These are phyloP conservation scores for Clavariopsis aquatica DNA, from an alignment of 495 filamentous ascomycete species.

Conservation along the genomic window DNA sequence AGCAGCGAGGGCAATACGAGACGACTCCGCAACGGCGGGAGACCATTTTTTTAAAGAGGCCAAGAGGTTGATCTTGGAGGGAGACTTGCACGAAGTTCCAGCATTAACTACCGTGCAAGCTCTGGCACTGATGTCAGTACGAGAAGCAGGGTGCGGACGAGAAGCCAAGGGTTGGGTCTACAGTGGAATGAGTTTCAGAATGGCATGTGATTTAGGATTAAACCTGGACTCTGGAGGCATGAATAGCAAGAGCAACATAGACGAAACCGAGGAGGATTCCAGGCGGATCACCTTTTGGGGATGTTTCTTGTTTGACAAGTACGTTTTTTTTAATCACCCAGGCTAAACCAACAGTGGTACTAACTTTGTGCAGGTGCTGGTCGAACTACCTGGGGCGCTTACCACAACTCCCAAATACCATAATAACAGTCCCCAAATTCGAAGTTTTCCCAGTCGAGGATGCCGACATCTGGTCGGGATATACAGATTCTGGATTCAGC, in stretches of 20 bases:
- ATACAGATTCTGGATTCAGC: conserved; percentile 77
- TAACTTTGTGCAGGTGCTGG: conserved; percentile 66
- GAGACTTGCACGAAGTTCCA: conserved; percentile 91
- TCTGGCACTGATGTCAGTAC: conserved; percentile 90
- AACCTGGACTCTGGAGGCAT: conserved; percentile 79
- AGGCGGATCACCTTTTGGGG: conserved; percentile 95
- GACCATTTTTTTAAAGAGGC: conserved; percentile 97
- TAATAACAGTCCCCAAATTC: conserved; percentile 80
- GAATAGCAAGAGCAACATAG: conserved; percentile 55
- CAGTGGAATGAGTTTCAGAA: conserved; percentile 97
- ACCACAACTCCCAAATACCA: conserved; percentile 77
- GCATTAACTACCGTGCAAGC: conserved; percentile 93
- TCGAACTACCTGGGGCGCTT: conserved; percentile 95
- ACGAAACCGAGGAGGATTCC: conserved; percentile 84
- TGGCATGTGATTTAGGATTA: conserved; percentile 91
- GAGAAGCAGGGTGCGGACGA: conserved; percentile 92
- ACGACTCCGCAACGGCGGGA: conserved; percentile 81
- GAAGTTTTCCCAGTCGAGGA: conserved; percentile 93
- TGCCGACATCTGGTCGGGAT: conserved; percentile 80
- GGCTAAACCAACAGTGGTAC: not conserved
- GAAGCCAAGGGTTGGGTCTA: conserved; percentile 98
- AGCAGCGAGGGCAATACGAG: conserved; percentile 66
- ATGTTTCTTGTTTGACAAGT: conserved; percentile 97
- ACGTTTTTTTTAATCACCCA: conserved; percentile 13
- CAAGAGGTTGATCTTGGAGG: conserved; percentile 82